Conservation (phyloP, 2,329 filamentous ascomycete species). For the Zelopaecilomyces penicillatus region DNA sequence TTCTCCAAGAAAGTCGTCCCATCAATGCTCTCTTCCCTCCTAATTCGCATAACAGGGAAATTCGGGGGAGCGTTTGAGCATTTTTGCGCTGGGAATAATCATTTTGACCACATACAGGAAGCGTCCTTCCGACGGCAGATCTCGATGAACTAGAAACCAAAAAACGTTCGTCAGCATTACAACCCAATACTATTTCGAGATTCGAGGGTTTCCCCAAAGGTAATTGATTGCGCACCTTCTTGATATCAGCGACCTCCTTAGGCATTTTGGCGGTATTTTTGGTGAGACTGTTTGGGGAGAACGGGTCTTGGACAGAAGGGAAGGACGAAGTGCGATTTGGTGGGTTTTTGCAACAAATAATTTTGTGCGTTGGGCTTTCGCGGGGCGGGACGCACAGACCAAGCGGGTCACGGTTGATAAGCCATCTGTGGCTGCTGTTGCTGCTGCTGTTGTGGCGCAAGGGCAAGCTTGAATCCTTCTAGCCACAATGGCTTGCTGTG, state of each 20-base stretch:
- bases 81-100: constrained; percentile 6
- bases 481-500: too few relatives aligned
- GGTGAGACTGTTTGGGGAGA: constrained; percentile 17
- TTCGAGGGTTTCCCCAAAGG: background rate
- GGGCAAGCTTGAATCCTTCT: too few relatives aligned
- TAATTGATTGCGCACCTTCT: constrained; percentile 48
- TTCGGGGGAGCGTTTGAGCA: background rate
- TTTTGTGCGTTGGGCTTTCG: constrained; percentile 20
- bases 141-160: constrained; percentile 81
- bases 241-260: constrained; percentile 96
- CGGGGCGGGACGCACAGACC: constrained; percentile 17
- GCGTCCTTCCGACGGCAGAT: constrained; percentile 99
- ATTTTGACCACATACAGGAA: constrained; percentile 67
- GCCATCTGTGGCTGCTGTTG: background rate
- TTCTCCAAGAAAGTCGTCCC: background rate
- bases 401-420: background rate
- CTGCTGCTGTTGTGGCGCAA: constrained; percentile 9
- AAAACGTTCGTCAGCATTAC: constrained; percentile 19
- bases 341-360: constrained; percentile 16
- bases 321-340: constrained; percentile 9
- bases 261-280: constrained; percentile 73
- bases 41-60: background rate
- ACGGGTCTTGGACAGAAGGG: constrained; percentile 10
- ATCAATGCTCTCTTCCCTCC: constrained; percentile 2
- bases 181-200: background rate